Base-by-base conservation (phyloP, 139 green algal genomes). In the Coelastrella sp. region DNA sequence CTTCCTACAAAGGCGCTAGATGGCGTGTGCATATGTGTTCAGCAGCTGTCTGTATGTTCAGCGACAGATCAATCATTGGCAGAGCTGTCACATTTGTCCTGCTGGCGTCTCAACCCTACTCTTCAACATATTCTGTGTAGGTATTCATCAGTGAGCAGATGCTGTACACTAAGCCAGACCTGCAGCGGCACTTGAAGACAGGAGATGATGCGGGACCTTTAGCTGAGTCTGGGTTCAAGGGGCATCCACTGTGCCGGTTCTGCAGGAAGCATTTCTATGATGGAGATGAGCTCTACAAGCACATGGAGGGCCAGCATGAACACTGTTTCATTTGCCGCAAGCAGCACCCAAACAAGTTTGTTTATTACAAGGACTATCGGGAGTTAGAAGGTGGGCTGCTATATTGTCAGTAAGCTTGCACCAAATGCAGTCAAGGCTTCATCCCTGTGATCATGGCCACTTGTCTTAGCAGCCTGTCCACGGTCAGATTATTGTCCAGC, bases 131-230 rank as follows among this genome's bases (percentile, higher is more conserved):
- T 49, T 49, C 35, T 25, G 15, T 63, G 57, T 93, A 98, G 96
- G 95, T 98, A 58, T 99, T 99, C 81, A 78, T 99, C 17, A 91
- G 92, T 58, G 97, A 99, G 93, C 97, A 99, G 95, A 70, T 97
- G 27, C 61, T 98, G 63, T 99, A 99, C 95, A 97, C 82, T 61
- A 94, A 94, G 89, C 57, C 86, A 8, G 92, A 97, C 63, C 92
- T 99, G 81, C 92, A 98, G 22, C 81, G 88, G 56, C 98, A 99
- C 95, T 89, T 94, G 90, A 91, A 89, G 65, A 91, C 79, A 4
- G 97, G 97, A 1, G 97, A 99, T 83, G 80, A 93, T 27, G 90
- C 91, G 4, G 97, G 97, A 0, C 93, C 96, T 8, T 75, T 99
- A 74, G 96, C 96, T n/a, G 94, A 96, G 61, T 93, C 82, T 12